These are phyloP conservation scores for Ceratobasidium sp. DNA, from an alignment of 1,284 basidiomycete species.

Conservation along the genomic window DNA sequence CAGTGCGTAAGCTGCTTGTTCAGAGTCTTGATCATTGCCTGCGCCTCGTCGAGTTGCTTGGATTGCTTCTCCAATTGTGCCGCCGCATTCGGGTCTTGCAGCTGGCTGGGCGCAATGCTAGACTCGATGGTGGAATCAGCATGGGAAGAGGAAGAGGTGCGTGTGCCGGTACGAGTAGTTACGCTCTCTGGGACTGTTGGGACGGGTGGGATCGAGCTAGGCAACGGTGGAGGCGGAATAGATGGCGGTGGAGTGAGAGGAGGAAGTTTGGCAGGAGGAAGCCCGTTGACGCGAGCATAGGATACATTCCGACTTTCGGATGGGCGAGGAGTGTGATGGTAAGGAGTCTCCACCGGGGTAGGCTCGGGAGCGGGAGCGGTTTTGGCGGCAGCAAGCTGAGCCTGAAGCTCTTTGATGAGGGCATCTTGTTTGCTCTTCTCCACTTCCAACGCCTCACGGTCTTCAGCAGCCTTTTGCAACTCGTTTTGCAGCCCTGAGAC, in stretches of 20 bases:
- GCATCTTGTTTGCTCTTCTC: slow-evolving; percentile 74
- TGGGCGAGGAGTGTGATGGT: slow-evolving; percentile 53
- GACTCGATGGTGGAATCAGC: slow-evolving; percentile 55
- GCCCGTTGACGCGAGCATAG: slow-evolving; percentile 62
- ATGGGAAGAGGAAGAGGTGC: slow-evolving; percentile 56
- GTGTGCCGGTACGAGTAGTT: slow-evolving; percentile 43
- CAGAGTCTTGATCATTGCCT: slow-evolving; percentile 88
- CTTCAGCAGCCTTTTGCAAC: slow-evolving; percentile 76
- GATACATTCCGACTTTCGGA: slow-evolving; percentile 58
- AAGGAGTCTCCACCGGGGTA: slow-evolving; percentile 33
- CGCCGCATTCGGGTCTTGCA: slow-evolving; percentile 61
- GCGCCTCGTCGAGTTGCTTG: slow-evolving; percentile 81
- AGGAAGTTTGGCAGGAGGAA: slow-evolving; percentile 76
- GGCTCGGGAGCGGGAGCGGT: slow-evolving; percentile 47
- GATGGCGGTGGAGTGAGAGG: slow-evolving; percentile 88
- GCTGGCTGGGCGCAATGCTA: slow-evolving; percentile 56
- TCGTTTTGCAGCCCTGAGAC: slow-evolving; percentile 77
- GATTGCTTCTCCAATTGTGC: slow-evolving; percentile 73
- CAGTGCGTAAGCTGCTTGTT: slow-evolving; percentile 91
- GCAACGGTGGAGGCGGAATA: slow-evolving; percentile 84
- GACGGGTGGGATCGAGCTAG: slow-evolving; percentile 54
- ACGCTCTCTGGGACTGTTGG: slow-evolving; percentile 30
- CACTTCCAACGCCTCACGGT: slow-evolving; percentile 74
- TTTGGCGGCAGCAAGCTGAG: slow-evolving; percentile 57
- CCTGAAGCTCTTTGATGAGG: slow-evolving; percentile 74